Evolutionary conservation across 2,329 filamentous ascomycete genomes (phyloP), one percentile per base, ranked within the genome.

Genomic region (Salinomyces thailandicus): DNA sequence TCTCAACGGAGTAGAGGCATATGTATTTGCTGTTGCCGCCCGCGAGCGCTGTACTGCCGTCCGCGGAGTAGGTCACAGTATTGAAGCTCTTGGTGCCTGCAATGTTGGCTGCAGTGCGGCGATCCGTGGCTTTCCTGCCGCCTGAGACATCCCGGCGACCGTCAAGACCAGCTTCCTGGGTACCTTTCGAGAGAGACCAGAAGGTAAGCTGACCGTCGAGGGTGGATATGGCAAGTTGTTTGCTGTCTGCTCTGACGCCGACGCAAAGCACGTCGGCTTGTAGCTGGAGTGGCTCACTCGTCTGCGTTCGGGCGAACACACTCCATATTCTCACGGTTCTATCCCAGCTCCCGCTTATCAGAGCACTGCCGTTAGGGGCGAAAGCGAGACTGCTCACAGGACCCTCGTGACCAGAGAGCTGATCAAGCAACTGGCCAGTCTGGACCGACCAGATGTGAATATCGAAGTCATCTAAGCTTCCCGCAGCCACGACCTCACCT

Each of bases 381-480:
- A 98, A 98, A 2, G 85, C 77, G 17, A 98, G 66, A 2, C 84
- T 79, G 4, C 86, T 91, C 1, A 98, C 81, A 0, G 91, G 91
- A 0, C 89, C 91, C 63, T 98, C 89, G 50, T 98, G 91, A 1
- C 91, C 93, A 5, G 87, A 75, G 16, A 98, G 69, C 47, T 81
- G 81, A 57, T 98, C 91, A 5, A 98, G 75, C 13, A 98, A 69
- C 59, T 98, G 91, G 2, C 91, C 91, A 1, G 89, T 98, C 57
- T 98, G 91, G 3, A 98, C 93, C 4, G 85, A 95, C 91, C 91
- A 98, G 44, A 98, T 83, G 62, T 98, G 87, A 35, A 98, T 85
- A 54, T 96, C 89, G 48, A 95, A 96, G 4, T 87, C 94, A 59
- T 98, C 91, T 12, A 93, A 71, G 1, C 89, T 96, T 2, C 89